Conservation (phyloP, 2,329 filamentous ascomycete species). For the Microdochium nivale region DNA sequence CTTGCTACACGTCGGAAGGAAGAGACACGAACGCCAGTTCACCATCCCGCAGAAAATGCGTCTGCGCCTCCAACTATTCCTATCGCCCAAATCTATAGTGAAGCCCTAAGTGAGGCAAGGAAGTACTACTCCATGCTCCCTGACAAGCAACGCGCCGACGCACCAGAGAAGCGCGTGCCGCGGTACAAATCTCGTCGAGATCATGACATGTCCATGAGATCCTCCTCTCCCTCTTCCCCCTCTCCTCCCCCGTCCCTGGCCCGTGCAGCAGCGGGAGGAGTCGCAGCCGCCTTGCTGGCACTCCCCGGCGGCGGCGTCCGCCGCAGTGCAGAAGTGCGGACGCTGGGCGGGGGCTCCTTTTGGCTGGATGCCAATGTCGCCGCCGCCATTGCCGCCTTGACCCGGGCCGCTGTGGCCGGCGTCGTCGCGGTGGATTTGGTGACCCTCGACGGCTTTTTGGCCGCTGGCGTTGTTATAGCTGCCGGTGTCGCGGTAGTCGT, state of each 20-base stretch:
- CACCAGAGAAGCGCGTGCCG: no score
- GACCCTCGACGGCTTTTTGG: not conserved
- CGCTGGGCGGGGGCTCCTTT: not conserved
- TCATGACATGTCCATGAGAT: constrained; percentile 19
- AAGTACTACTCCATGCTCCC: no score
- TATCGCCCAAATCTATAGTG: no score
- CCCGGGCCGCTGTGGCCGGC: not conserved
- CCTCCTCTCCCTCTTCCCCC: constrained; percentile 6
- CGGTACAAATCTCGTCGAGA: no score
- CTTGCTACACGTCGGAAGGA: no score
- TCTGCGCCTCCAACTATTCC: no score
- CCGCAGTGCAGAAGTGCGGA: not conserved
- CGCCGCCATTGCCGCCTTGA: not conserved
- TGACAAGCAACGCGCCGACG: no score
- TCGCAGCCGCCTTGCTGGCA: not conserved
- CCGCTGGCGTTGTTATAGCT: not conserved
- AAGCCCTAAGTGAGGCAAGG: no score
- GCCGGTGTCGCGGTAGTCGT: no score
- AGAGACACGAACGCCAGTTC: no score
- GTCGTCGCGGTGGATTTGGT: not conserved
- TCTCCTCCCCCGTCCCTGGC: not conserved
- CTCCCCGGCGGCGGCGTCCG: not conserved
- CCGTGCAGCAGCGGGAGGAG: no score
- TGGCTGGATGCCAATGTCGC: not conserved
- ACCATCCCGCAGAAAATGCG: no score